Base-by-base conservation (phyloP, 768 basidiomycete species). In the Pleurotus tuber-regium region DNA sequence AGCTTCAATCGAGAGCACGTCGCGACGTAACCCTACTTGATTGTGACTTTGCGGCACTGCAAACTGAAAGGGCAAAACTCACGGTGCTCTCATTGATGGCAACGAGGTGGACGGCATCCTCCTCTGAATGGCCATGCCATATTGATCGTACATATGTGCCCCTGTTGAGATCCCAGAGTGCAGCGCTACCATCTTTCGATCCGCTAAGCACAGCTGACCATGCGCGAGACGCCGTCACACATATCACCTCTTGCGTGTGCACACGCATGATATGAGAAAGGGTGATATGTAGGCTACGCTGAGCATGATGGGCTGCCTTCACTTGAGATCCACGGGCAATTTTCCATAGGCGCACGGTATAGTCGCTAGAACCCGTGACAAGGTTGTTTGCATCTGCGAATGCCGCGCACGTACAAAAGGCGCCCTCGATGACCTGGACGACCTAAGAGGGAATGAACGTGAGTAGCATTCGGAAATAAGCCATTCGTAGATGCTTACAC, bases 11-110 rank as follows among this genome's bases (percentile, higher is more conserved):
- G 66, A 2, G 93, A 94, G 57, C 90, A 92, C 0, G 92, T 84
- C 0, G 91, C 92, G 48, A 96, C 85, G 64, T 90, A 86, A 9
- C 94, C 94, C 92, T 95, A 16, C 8, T 39, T 38, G 23, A 54
- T 8, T 52, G 38, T 36, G 18, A n/a, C 24, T 5, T 11, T 16
- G 10, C 29, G 26, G 10, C 11, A 24, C 10, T 29, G 52, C 36
- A 44, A 35, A 4, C 16, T 14, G 35, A 16, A 24, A 10, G 21
- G 48, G 24, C 23, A 31, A 11, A 4, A 71, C 87, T 59, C 61
- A 95, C 92, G 42, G 88, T 92, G 64, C 89, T 86, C 62, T 95
- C 92, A 61, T 94, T 89, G 58, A 97, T 80, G 8, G 88, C 76
- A 18, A 86, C 85, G 1, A 87, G 73, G 59, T 80, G 79, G 11